Percentiles rank a stretch among this genome's conserved stretches.
These are phyloP conservation scores for Flaveria robusta DNA, from an alignment of 129 eudicot genomes.

Conservation along the genomic window DNA sequence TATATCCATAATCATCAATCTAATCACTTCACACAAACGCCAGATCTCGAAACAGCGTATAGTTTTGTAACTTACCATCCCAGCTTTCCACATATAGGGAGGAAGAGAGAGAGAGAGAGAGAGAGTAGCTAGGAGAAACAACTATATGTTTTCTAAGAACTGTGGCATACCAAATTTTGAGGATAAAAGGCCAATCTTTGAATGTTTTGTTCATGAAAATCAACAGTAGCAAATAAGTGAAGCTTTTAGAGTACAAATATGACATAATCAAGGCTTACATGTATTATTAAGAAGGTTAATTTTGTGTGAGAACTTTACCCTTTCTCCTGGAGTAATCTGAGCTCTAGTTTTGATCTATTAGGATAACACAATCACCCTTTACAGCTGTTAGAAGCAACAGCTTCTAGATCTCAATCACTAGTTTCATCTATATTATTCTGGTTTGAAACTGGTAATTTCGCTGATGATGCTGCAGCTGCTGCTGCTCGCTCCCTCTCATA, in stretches of 20 bases:
- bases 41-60: too few species aligned
- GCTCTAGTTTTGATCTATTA: constrained; percentile 21
- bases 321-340: constrained; percentile 24
- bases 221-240: constrained; percentile 16
- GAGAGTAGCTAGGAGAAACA: neutral
- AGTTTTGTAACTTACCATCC: neutral
- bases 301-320: constrained; percentile 14
- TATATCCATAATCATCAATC: neutral
- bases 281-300: neutral
- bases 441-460: neutral
- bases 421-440: neutral
- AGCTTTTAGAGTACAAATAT: constrained; percentile 10
- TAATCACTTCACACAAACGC: too few species aligned
- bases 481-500: constrained; percentile 40
- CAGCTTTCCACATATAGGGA: neutral
- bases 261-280: too few species aligned
- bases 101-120: neutral
- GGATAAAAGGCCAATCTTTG: constrained; percentile 13
- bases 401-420: neutral
- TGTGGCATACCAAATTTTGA: neutral
- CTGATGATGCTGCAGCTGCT: neutral
- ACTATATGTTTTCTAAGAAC: neutral
- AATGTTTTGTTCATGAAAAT: constrained; percentile 4
- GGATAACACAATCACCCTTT: neutral
- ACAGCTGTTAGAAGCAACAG: neutral